Conservation (phyloP, 805 yeast genomes). For the Candida fluviatilis region DNA sequence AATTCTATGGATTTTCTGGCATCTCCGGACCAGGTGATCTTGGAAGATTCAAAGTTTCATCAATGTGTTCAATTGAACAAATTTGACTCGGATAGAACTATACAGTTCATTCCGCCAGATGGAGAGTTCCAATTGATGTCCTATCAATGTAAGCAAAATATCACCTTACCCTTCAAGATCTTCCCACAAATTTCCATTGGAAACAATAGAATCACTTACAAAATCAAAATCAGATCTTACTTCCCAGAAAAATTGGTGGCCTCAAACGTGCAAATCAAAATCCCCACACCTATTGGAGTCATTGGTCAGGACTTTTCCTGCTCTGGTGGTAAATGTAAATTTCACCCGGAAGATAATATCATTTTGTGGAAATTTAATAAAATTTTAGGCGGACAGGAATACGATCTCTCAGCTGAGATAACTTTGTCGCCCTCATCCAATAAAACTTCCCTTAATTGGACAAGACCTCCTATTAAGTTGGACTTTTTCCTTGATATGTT, state of each 20-base stretch:
- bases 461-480: constrained; percentile 71
- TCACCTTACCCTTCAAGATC: constrained; percentile 68
- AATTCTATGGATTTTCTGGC: constrained; percentile 19
- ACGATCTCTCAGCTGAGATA: constrained; percentile 50
- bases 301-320: constrained; percentile 27
- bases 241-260: constrained; percentile 59
- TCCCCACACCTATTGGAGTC: constrained; percentile 60
- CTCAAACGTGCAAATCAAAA: constrained; percentile 54
- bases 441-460: constrained; percentile 39
- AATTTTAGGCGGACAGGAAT: constrained; percentile 63
- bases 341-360: constrained; percentile 58
- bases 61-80: constrained; percentile 75
- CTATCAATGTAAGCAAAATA: constrained; percentile 46
- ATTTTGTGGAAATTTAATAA: constrained; percentile 70
- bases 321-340: constrained; percentile 73
- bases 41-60: constrained; percentile 82
- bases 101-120: constrained; percentile 82
- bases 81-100: constrained; percentile 60
- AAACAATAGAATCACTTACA: constrained; percentile 45
- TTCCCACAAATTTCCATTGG: constrained; percentile 51
- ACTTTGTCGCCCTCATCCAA: constrained; percentile 24
- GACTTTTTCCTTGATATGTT: constrained; percentile 69
- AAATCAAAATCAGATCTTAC: constrained; percentile 57
- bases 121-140: constrained; percentile 82
- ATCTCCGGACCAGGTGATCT: constrained; percentile 45